Percentiles rank a stretch among this genome's conserved stretches.
Conservation (phyloP, 495 filamentous ascomycete species). For the Xylaria bambusicola region DNA sequence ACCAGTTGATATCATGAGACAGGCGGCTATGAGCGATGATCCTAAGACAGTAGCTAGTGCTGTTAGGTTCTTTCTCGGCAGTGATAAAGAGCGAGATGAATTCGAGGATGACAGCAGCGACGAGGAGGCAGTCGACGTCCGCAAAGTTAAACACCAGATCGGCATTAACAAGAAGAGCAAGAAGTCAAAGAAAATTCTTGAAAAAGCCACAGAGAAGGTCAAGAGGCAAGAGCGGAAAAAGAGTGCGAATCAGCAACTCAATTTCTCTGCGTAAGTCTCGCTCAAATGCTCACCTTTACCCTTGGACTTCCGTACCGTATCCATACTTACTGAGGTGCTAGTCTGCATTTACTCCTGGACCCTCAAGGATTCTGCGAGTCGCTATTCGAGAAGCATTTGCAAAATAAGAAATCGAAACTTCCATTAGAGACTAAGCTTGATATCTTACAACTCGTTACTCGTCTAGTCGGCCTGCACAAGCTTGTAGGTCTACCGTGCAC, state of each 20-base stretch:
- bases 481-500: slow-evolving; percentile 39
- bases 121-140: slow-evolving; percentile 75
- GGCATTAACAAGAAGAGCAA: slow-evolving; percentile 94
- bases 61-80: slow-evolving; percentile 92
- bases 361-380: slow-evolving; percentile 92
- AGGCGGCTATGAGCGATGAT: slow-evolving; percentile 77
- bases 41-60: slow-evolving; percentile 87
- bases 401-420: slow-evolving; percentile 81
- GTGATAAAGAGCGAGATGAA: slow-evolving; percentile 82
- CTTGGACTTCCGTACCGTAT: not conserved
- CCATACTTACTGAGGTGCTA: slow-evolving; percentile 5
- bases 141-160: slow-evolving; percentile 76
- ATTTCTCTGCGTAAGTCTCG: slow-evolving; percentile 77
- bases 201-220: slow-evolving; percentile 74
- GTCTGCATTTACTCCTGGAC: slow-evolving; percentile 81
- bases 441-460: slow-evolving; percentile 84
- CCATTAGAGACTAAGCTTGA: slow-evolving; percentile 88
- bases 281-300: slow-evolving; percentile 26
- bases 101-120: slow-evolving; percentile 86
- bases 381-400: slow-evolving; percentile 88
- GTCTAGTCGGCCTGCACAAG: slow-evolving; percentile 91
- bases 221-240: slow-evolving; percentile 85
- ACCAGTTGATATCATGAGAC: slow-evolving; percentile 92
- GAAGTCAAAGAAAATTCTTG: slow-evolving; percentile 76
- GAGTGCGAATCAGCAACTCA: slow-evolving; percentile 78